Evolutionary conservation across 345 rosid genomes (phyloP), one percentile per base, ranked within the genome.

Genomic region (Murraya koenigii): DNA sequence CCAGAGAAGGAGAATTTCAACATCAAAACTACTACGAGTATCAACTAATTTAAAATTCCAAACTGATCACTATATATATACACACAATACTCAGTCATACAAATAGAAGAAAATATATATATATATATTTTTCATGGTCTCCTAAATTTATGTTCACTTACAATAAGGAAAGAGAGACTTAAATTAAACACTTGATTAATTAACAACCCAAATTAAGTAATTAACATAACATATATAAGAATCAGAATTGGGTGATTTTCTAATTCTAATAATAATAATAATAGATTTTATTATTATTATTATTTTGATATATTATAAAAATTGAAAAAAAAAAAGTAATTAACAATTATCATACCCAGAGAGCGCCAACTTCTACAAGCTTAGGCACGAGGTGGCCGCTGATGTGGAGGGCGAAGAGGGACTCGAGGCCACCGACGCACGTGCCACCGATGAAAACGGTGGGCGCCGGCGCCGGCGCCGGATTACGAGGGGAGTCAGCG

Each of bases 351-450:
- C 88, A 87, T 90, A 87, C 93, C 90, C 90, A 88, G 71, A 89
- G 93, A 72, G 89, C 98, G 72, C 98, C 98, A 74, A 92, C 93
- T 83, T 90, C 90, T 67, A 90, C 94, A 62, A 95, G 98, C 88
- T 83, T 92, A 8, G 95, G 98, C 61, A 95, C 94, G 66, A 95
- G 98, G 76, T 85, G 88, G 79, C 93, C 93, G 79, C 97, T 87
- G 75, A 95, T 88, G 79, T 95, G 99, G 62, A 95, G 96, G 7
- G 88, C 97, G 52, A 95, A 87, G 58, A 95, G 98, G 36, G 98
- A 93, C 79, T 93, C 98, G 11, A 95, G 91, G 9, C 99, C 98
- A 10, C 99, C 99, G 74, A 95, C 80, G 64, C 89, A 86, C 68
- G 84, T 75, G 72, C 99, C 94, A 49, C 97, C 98, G 72, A 95